phyloP scores from a whole-genome alignment of 1,139 yeast genomes.

The Yamadazyma dendronema region DNA sequence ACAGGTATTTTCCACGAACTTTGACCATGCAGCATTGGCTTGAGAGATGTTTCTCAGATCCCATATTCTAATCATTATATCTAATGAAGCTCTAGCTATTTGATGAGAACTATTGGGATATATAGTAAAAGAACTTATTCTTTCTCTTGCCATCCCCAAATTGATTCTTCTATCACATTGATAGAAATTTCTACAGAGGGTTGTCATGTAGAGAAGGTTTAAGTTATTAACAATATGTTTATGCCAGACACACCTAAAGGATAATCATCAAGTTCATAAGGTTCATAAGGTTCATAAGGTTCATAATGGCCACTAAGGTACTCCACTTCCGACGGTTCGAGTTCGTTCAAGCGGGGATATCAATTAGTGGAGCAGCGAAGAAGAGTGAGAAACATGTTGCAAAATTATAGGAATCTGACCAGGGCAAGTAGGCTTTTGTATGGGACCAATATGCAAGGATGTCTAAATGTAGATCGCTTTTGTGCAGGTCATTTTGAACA shows the following conservation, averaged over 20 bases:
- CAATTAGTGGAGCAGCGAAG: too few relatives aligned
- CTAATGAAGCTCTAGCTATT: slow-evolving; percentile 85
- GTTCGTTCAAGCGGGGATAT: too few relatives aligned
- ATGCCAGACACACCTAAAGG: slow-evolving; percentile 64
- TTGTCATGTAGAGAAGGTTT: slow-evolving; percentile 66
- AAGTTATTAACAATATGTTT: slow-evolving; percentile 42
- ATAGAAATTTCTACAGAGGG: slow-evolving; percentile 76
- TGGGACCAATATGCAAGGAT: too few relatives aligned
- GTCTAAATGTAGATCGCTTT: too few relatives aligned
- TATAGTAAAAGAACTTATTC: slow-evolving; percentile 82
- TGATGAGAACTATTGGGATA: slow-evolving; percentile 63
- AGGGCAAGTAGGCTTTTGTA: too few relatives aligned
- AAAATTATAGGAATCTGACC: too few relatives aligned
- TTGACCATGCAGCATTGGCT: slow-evolving; percentile 40
- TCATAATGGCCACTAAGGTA: too few relatives aligned
- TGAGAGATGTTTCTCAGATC: slow-evolving; percentile 60
- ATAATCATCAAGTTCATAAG: slow-evolving; percentile 33
- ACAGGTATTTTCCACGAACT: slow-evolving; percentile 32
- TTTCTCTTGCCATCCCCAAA: slow-evolving; percentile 57
- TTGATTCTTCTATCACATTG: slow-evolving; percentile 60
- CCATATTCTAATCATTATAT: slow-evolving; percentile 81
- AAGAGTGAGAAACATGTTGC: too few relatives aligned
- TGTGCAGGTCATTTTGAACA: too few relatives aligned
- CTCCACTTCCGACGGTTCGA: too few relatives aligned
- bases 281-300: too few relatives aligned